Percentiles rank a stretch among this genome's conserved stretches.
Evolutionary conservation across 2,329 filamentous ascomycete genomes (phyloP).

Genomic region (Xylariaceae sp.): DNA sequence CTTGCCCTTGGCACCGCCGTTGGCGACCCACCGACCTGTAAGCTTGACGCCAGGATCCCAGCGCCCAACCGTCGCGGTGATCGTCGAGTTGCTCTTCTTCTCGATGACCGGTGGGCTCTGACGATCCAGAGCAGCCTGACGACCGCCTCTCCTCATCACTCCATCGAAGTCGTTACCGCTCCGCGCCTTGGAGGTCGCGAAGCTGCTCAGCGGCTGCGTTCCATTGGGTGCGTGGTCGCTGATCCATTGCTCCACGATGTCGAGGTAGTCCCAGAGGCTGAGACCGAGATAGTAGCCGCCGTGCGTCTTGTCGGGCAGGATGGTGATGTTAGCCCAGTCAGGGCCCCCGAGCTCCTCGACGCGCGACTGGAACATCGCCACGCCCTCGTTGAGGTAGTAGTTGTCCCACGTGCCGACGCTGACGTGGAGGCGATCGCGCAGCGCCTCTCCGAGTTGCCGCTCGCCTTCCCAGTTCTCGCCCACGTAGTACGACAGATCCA

Average conservation of each 20-base stretch:
- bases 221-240: constrained; percentile 10
- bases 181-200: constrained; percentile 3
- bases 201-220: constrained; percentile 6
- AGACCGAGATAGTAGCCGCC: constrained; percentile 14
- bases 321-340: constrained; percentile 16
- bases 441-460: constrained; percentile 11
- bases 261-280: constrained; percentile 14
- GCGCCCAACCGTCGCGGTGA: too few relatives aligned
- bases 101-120: too few relatives aligned
- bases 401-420: constrained; percentile 16
- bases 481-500: constrained; percentile 13
- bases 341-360: constrained; percentile 10
- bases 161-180: constrained; percentile 12
- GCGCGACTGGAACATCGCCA: constrained; percentile 10
- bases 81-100: too few relatives aligned
- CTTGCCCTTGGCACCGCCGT: too few relatives aligned
- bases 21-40: too few relatives aligned
- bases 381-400: constrained; percentile 15
- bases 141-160: constrained; percentile 9
- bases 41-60: too few relatives aligned
- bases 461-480: constrained; percentile 9
- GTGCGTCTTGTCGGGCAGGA: constrained; percentile 8
- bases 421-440: constrained; percentile 11
- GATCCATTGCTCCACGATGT: constrained; percentile 11
- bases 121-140: constrained; percentile 9